Percentiles rank a stretch among this genome's conserved stretches.
These are phyloP conservation scores for Draba incana DNA, from an alignment of 345 rosid genomes.

Conservation along the genomic window DNA sequence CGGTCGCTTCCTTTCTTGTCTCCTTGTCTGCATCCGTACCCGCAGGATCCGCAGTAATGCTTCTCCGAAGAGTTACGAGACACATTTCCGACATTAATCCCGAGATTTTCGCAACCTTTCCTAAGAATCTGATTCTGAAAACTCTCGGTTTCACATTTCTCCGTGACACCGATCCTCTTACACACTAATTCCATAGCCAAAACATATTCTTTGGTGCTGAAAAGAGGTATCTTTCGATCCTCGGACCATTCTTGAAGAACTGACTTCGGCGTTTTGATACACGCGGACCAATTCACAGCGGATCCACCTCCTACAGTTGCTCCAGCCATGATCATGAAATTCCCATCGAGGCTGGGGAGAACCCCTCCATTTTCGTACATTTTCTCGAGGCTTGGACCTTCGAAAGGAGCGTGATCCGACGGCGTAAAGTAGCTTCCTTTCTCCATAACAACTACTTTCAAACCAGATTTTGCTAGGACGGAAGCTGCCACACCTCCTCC, in stretches of 20 bases:
- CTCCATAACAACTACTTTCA: conserved; percentile 75
- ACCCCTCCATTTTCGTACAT: conserved; percentile 78
- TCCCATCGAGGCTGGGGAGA: conserved; percentile 49
- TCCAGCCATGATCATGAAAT: conserved; percentile 60
- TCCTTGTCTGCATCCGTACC: conserved; percentile 76
- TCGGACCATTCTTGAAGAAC: conserved; percentile 78
- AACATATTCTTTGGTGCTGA: conserved; percentile 50
- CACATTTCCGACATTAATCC: conserved; percentile 54
- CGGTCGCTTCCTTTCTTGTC: conserved; percentile 82
- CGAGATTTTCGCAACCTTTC: conserved; percentile 76
- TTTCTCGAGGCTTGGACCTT: conserved; percentile 60
- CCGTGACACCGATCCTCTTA: conserved; percentile 72
- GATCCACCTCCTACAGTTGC: conserved; percentile 92
- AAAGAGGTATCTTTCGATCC: conserved; percentile 51
- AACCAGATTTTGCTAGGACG: conserved; percentile 69
- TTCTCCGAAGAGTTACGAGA: conserved; percentile 70
- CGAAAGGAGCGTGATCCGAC: conserved; percentile 58
- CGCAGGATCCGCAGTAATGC: conserved; percentile 87
- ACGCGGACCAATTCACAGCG: conserved; percentile 88
- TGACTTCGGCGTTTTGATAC: conserved; percentile 66
- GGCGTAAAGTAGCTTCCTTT: conserved; percentile 74
- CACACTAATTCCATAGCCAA: conserved; percentile 75
- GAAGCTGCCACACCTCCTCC: conserved; percentile 98
- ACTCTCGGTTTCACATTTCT: conserved; percentile 56
- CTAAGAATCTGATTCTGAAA: conserved; percentile 79